Conservation (phyloP, 106 monocot genomes). For the Allium fistulosum region DNA sequence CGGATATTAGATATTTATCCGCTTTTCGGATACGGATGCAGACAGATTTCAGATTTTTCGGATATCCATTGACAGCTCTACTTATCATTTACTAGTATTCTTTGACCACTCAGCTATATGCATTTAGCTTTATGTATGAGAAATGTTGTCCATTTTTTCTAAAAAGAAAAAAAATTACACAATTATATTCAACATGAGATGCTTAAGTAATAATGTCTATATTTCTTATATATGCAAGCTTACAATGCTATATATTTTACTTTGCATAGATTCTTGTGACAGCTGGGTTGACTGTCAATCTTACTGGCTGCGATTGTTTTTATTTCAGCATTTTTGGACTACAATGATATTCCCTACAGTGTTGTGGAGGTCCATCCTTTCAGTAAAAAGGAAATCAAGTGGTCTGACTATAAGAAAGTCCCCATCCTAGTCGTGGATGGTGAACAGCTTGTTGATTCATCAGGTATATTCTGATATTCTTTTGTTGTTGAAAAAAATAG, state of each 20-base stretch:
- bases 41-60: no score
- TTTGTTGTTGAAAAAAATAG: no score
- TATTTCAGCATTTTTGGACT: slow-evolving; percentile 81
- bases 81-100: no score
- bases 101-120: no score
- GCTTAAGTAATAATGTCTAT: no score
- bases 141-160: no score
- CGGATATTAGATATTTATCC: no score
- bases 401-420: slow-evolving; percentile 97
- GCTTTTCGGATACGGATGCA: no score
- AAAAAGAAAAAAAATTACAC: no score
- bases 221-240: background rate
- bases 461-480: slow-evolving; percentile 38
- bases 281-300: background rate
- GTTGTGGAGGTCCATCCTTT: slow-evolving; percentile 93
- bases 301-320: background rate
- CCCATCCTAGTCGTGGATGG: slow-evolving; percentile 89
- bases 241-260: background rate
- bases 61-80: no score
- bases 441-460: slow-evolving; percentile 78
- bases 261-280: background rate
- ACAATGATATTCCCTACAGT: slow-evolving; percentile 92
- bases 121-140: no score
- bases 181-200: no score
- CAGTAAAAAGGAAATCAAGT: slow-evolving; percentile 94